These are phyloP conservation scores for Staphylotrichum longicolle DNA, from an alignment of 495 filamentous ascomycete genomes.

Conservation along the genomic window DNA sequence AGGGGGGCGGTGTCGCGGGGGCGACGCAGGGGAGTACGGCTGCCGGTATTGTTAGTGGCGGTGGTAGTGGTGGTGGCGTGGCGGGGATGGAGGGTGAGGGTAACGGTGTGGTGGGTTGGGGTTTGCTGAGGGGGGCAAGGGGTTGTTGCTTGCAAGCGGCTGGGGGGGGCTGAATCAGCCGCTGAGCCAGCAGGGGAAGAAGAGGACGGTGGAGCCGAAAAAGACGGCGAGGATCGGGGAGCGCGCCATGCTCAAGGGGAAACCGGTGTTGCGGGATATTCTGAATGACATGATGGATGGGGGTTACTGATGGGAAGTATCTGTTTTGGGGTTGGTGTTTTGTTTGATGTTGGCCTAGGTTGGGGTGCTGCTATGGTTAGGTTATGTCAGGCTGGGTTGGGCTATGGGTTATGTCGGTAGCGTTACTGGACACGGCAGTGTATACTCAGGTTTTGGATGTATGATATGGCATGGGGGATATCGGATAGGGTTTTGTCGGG, in stretches of 20 bases:
- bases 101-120: background rate
- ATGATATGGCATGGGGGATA: background rate
- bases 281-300: slow-evolving; percentile 48
- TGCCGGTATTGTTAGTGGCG: background rate
- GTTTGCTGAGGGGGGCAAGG: background rate
- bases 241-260: slow-evolving; percentile 40
- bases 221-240: slow-evolving; percentile 42
- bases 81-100: slow-evolving; percentile 16
- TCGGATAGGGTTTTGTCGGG: too few species aligned
- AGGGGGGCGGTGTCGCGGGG: background rate
- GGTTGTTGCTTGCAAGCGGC: slow-evolving; percentile 2
- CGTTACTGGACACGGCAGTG: slow-evolving; percentile 12
- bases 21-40: slow-evolving; percentile 1
- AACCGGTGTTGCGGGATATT: slow-evolving; percentile 48
- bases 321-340: slow-evolving; percentile 1
- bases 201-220: slow-evolving; percentile 16
- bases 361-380: background rate
- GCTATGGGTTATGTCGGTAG: slow-evolving; percentile 13
- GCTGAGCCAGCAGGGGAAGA: slow-evolving; percentile 14
- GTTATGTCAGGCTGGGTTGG: slow-evolving; percentile 10
- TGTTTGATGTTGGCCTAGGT: background rate
- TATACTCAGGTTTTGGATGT: slow-evolving; percentile 9
- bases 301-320: slow-evolving; percentile 20
- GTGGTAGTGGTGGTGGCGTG: background rate
- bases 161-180: slow-evolving; percentile 27